phyloP scores from a whole-genome alignment of 106 monocot genomes.

The Acorus calamus region DNA sequence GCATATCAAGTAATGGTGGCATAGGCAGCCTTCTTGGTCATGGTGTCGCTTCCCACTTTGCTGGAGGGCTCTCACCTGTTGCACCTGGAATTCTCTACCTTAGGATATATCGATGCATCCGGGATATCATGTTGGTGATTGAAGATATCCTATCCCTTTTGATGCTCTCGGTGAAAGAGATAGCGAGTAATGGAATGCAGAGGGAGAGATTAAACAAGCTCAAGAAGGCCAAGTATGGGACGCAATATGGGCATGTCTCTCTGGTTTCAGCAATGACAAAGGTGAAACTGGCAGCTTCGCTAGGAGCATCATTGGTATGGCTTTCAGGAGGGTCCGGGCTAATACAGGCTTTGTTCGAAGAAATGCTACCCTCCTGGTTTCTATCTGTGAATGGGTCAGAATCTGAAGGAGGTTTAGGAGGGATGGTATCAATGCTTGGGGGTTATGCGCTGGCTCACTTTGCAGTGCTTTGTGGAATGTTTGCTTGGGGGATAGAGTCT shows the following conservation, averaged over 20 bases:
- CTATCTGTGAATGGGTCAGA: constrained; percentile 35
- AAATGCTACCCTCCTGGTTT: constrained; percentile 88
- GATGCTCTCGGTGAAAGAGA: constrained; percentile 55
- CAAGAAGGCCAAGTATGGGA: constrained; percentile 40
- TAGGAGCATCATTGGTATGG: constrained; percentile 81
- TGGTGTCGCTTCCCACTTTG: constrained; percentile 75
- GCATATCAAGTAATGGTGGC: constrained; percentile 36
- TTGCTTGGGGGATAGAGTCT: constrained; percentile 74
- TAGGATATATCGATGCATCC: constrained; percentile 51
- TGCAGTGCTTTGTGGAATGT: constrained; percentile 56
- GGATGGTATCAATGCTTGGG: constrained; percentile 32
- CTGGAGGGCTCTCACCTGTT: constrained; percentile 69
- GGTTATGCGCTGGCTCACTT: constrained; percentile 74
- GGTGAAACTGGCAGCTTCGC: constrained; percentile 50
- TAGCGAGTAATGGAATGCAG: constrained; percentile 20
- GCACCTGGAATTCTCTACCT: constrained; percentile 90
- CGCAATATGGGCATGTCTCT: constrained; percentile 46
- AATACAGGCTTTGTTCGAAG: constrained; percentile 61
- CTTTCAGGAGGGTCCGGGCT: constrained; percentile 73
- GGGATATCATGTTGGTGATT: constrained; percentile 45
- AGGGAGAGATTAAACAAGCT: constrained; percentile 35
- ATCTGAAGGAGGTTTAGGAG: constrained; percentile 19
- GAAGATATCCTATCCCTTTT: constrained; percentile 73
- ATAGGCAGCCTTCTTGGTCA: constrained; percentile 88
- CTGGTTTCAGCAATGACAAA: constrained; percentile 38